Evolutionary conservation across 768 basidiomycete genomes (phyloP).

Genomic region (Termitomyces sp.): DNA sequence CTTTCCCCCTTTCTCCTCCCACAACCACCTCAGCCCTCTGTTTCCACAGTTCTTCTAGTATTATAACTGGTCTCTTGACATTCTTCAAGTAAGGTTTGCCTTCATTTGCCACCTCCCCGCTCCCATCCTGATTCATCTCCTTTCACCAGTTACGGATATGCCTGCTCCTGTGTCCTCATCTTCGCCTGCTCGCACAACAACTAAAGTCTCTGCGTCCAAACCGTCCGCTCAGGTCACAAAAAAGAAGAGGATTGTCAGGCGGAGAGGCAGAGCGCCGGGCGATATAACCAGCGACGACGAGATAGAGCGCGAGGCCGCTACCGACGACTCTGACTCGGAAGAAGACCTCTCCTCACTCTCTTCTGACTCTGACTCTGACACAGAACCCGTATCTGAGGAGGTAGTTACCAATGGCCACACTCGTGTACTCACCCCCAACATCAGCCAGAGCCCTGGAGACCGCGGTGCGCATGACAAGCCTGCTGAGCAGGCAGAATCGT

Average conservation of each 20-base stretch:
- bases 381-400: constrained; percentile 67
- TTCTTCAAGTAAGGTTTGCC: constrained; percentile 34
- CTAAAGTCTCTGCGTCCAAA: constrained; percentile 29
- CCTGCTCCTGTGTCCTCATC: constrained; percentile 38
- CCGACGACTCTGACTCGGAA: constrained; percentile 73
- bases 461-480: constrained; percentile 31
- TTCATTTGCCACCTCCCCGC: constrained; percentile 9
- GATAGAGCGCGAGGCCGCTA: constrained; percentile 64
- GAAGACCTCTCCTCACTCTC: constrained; percentile 57
- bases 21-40: constrained; percentile 17
- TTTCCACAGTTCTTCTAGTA: background rate
- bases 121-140: constrained; percentile 19
- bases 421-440: constrained; percentile 62
- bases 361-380: constrained; percentile 67
- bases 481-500: constrained; percentile 35
- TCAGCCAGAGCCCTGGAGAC: constrained; percentile 58
- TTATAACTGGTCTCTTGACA: background rate
- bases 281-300: constrained; percentile 75
- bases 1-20: constrained; percentile 7
- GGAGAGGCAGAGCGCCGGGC: constrained; percentile 60
- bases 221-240: constrained; percentile 31
- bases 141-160: constrained; percentile 36
- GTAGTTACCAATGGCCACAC: constrained; percentile 46
- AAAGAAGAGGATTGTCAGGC: constrained; percentile 49
- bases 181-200: constrained; percentile 28